Percentiles rank a stretch among this genome's conserved stretches.
Evolutionary conservation across 192 early-diverging fungal species (phyloP).

Genomic region (Globomyces pollinis-pini): DNA sequence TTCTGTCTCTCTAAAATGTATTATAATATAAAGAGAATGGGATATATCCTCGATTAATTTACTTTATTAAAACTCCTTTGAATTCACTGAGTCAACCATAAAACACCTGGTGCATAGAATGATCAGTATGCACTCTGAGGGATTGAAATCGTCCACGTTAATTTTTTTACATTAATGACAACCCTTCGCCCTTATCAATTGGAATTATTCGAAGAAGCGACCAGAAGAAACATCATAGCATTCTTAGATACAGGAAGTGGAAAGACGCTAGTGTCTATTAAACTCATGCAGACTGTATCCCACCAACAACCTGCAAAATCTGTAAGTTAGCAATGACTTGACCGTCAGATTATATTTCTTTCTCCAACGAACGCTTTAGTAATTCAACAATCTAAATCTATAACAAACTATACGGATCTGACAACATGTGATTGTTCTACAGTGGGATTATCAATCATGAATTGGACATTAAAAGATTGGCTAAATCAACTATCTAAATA

Average conservation of each 20-base stretch:
- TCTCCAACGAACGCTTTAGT: conserved; percentile 84
- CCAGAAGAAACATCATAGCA: conserved; percentile 68
- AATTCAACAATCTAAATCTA: conserved; percentile 71
- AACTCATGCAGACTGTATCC: conserved; percentile 71
- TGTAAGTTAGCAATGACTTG: no score
- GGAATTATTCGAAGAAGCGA: conserved; percentile 61
- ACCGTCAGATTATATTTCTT: conserved; percentile 58
- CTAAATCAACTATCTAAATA: conserved; percentile 35
- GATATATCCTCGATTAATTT: no score
- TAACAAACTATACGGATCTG: conserved; percentile 56
- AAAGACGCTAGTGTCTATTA: conserved; percentile 82
- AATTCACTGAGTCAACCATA: no score
- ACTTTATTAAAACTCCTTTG: no score
- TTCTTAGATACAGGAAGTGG: conserved; percentile 90
- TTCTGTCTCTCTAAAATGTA: no score
- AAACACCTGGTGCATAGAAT: no score
- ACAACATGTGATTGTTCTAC: conserved; percentile 49
- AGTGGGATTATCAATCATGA: conserved; percentile 27
- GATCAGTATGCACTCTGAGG: no score
- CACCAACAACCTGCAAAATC: conserved; percentile 9
- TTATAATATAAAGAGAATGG: no score
- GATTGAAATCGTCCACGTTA: no score
- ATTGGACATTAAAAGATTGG: conserved; percentile 45
- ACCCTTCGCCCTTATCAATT: conserved; percentile 69
- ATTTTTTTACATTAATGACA: background rate